Evolutionary conservation across 176 grass and related monocot genomes (phyloP).

Genomic region (Eragrostis nindensis): DNA sequence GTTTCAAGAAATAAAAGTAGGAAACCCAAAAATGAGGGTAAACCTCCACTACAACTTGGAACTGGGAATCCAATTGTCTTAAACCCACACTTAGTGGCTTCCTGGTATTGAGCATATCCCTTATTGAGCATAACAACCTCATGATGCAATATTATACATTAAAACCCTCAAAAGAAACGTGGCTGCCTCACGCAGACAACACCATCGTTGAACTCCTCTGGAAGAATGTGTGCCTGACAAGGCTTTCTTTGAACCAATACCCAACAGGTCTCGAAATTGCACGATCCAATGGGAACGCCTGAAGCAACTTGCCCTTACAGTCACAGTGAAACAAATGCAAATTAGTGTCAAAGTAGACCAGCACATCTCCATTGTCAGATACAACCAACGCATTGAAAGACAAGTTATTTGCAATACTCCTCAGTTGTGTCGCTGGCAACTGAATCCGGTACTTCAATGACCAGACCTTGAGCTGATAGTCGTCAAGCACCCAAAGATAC

Average conservation of each 20-base stretch:
- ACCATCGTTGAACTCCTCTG: too few species aligned
- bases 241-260: conserved; percentile 17
- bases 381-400: background rate
- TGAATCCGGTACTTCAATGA: background rate
- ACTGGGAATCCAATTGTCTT: too few species aligned
- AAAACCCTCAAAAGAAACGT: too few species aligned
- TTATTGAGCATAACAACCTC: too few species aligned
- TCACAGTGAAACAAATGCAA: background rate
- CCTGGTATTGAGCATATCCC: too few species aligned
- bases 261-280: background rate
- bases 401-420: background rate
- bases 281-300: background rate
- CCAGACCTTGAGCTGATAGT: background rate
- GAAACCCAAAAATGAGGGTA: too few species aligned
- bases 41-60: too few species aligned
- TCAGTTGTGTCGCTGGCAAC: background rate
- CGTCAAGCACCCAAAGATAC: background rate
- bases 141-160: too few species aligned
- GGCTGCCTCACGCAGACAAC: too few species aligned
- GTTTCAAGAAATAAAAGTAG: too few species aligned
- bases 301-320: conserved; percentile 17
- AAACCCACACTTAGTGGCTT: too few species aligned
- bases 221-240: background rate
- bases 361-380: background rate
- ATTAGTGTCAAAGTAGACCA: fast-evolving